These are phyloP conservation scores for Dactylellina cionopaga DNA, from an alignment of 2,329 filamentous ascomycete genomes.

Conservation along the genomic window DNA sequence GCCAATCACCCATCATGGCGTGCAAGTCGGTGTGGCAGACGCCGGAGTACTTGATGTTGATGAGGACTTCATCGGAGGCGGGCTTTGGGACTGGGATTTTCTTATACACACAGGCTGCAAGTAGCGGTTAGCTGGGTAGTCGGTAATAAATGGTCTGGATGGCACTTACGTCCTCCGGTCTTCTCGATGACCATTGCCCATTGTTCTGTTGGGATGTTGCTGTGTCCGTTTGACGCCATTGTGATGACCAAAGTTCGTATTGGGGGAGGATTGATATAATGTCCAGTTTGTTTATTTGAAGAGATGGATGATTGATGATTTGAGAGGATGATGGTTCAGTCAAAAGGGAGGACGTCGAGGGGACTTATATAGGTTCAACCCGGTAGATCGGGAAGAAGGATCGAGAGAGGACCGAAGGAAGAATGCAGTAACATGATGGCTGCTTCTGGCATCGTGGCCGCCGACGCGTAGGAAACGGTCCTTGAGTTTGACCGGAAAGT, in stretches of 20 bases:
- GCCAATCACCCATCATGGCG: conserved; percentile 90
- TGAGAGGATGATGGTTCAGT: neutral
- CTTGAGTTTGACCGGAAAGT: neutral
- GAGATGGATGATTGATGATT: neutral
- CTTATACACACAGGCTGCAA: conserved; percentile 69
- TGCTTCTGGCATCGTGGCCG: neutral
- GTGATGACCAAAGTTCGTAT: conserved; percentile 51
- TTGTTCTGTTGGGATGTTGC: conserved; percentile 78
- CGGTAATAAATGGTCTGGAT: conserved; percentile 54
- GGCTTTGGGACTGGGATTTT: conserved; percentile 83
- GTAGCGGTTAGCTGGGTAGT: conserved; percentile 57
- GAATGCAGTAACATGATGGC: neutral
- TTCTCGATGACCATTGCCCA: conserved; percentile 92
- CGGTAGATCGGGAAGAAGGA: conserved; percentile 39
- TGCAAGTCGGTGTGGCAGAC: conserved; percentile 58
- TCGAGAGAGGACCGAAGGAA: conserved; percentile 40
- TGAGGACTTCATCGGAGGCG: conserved; percentile 86
- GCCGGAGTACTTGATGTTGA: conserved; percentile 65
- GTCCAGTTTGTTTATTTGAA: conserved; percentile 16
- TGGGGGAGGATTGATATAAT: conserved; percentile 38
- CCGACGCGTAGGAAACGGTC: conserved; percentile 9
- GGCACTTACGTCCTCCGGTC: conserved; percentile 74
- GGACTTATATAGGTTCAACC: conserved; percentile 29
- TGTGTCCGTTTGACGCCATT: conserved; percentile 61
- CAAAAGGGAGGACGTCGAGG: neutral